phyloP scores from a whole-genome alignment of 768 basidiomycete genomes.

The Pleurotus sapidus region DNA sequence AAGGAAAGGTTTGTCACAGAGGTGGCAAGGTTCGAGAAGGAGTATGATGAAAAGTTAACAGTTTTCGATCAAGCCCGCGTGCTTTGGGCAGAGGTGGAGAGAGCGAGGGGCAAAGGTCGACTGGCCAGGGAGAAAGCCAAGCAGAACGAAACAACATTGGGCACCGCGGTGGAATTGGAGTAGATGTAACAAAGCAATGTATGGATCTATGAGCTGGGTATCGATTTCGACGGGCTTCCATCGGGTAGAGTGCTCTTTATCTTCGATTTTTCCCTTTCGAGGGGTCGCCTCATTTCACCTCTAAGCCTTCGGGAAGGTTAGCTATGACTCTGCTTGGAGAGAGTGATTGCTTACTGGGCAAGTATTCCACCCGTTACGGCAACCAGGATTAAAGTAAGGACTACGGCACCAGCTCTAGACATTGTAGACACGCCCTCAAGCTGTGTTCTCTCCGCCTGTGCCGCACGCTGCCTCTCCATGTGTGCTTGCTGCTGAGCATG shows the following conservation, averaged over 20 bases:
- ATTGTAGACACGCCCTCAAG: slow-evolving; percentile 22
- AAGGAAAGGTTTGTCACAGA: slow-evolving; percentile 36
- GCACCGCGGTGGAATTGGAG: slow-evolving; percentile 7
- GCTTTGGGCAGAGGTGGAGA: slow-evolving; percentile 65
- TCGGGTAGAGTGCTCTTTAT: too few relatives aligned
- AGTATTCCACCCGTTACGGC: background rate
- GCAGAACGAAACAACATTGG: slow-evolving; percentile 14
- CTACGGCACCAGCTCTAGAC: slow-evolving; percentile 5
- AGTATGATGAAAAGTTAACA: slow-evolving; percentile 46
- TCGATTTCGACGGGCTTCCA: background rate
- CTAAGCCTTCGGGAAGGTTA: too few relatives aligned
- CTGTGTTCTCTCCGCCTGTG: slow-evolving; percentile 17
- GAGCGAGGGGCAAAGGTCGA: slow-evolving; percentile 73
- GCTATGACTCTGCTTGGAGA: too few relatives aligned
- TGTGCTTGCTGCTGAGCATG: slow-evolving; percentile 4
- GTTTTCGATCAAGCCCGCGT: slow-evolving; percentile 51
- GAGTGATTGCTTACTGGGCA: too few relatives aligned
- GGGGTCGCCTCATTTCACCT: too few relatives aligned
- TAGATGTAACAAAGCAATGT: background rate
- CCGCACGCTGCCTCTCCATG: slow-evolving; percentile 1
- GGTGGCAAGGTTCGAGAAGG: slow-evolving; percentile 43
- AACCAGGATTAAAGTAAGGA: slow-evolving; percentile 17
- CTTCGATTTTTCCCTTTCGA: too few relatives aligned
- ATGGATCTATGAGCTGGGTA: background rate
- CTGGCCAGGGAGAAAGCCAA: slow-evolving; percentile 61